These are phyloP conservation scores for Oryza nivara DNA, from an alignment of 176 grass and related monocot genomes.

Conservation along the genomic window DNA sequence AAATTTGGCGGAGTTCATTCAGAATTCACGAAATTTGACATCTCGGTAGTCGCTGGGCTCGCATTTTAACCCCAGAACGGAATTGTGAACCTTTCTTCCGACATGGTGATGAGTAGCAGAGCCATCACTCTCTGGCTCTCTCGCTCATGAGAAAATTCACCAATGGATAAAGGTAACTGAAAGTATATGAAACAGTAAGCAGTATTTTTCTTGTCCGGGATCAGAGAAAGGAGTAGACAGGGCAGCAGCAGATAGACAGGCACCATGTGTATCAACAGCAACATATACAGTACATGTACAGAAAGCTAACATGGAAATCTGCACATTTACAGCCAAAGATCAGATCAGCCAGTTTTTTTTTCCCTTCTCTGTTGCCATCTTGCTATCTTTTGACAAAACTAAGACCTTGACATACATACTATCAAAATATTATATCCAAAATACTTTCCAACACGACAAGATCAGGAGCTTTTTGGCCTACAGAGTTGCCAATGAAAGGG, in stretches of 20 bases:
- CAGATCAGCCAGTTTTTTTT: neutral
- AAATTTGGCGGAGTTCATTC: too few relatives aligned
- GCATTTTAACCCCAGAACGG: neutral
- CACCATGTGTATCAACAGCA: neutral
- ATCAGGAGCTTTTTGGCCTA: neutral
- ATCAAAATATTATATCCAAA: constrained; percentile 16
- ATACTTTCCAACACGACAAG: constrained; percentile 42
- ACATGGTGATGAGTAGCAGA: neutral
- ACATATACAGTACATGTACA: constrained; percentile 15
- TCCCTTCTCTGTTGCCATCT: neutral
- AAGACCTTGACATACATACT: constrained; percentile 22
- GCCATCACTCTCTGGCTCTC: too few relatives aligned
- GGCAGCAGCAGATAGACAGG: neutral
- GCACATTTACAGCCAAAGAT: constrained; percentile 30
- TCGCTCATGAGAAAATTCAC: too few relatives aligned
- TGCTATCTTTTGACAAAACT: constrained; percentile 18
- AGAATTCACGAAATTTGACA: neutral
- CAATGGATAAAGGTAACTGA: neutral
- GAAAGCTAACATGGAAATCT: constrained; percentile 13
- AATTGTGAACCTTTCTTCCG: neutral
- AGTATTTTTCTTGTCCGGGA: neutral
- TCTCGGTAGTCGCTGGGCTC: neutral
- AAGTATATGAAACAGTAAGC: neutral
- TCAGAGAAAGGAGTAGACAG: neutral
- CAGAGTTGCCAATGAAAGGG: neutral